Conservation (phyloP, 192 early-diverging fungal genomes). For the Coemansia sp. region DNA sequence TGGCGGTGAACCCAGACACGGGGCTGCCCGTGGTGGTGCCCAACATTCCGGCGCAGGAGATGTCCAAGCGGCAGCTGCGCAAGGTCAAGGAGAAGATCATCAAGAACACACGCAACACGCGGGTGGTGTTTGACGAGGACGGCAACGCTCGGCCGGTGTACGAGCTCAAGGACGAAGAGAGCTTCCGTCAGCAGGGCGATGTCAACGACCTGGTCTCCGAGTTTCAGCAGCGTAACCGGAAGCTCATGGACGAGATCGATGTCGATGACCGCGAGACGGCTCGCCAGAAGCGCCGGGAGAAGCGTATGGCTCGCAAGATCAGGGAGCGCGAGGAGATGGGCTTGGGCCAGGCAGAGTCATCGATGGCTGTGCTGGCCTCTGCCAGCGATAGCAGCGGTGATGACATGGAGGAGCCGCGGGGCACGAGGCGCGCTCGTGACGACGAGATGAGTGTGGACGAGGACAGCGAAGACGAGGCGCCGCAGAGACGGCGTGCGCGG, state of each 20-base stretch:
- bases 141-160: conserved; percentile 72
- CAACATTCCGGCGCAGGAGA: conserved; percentile 37
- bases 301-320: conserved; percentile 62
- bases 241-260: conserved; percentile 72
- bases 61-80: conserved; percentile 46
- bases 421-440: conserved; percentile 1
- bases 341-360: background rate
- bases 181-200: conserved; percentile 71
- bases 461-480: conserved; percentile 15
- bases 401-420: conserved; percentile 2
- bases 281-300: conserved; percentile 62
- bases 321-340: conserved; percentile 51
- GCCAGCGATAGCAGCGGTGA: conserved; percentile 14
- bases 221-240: conserved; percentile 64
- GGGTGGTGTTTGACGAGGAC: conserved; percentile 91
- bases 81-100: conserved; percentile 62
- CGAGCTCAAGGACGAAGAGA: conserved; percentile 72
- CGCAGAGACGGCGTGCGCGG: conserved; percentile 4
- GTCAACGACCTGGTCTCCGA: conserved; percentile 57
- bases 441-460: conserved; percentile 21
- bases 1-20: conserved; percentile 30
- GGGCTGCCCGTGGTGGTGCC: conserved; percentile 33
- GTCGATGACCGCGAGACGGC: conserved; percentile 65
- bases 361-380: conserved; percentile 16
- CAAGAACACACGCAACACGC: conserved; percentile 66